These are phyloP conservation scores for Hypoxylon lenormandii DNA, from an alignment of 495 filamentous ascomycete genomes.

Conservation along the genomic window DNA sequence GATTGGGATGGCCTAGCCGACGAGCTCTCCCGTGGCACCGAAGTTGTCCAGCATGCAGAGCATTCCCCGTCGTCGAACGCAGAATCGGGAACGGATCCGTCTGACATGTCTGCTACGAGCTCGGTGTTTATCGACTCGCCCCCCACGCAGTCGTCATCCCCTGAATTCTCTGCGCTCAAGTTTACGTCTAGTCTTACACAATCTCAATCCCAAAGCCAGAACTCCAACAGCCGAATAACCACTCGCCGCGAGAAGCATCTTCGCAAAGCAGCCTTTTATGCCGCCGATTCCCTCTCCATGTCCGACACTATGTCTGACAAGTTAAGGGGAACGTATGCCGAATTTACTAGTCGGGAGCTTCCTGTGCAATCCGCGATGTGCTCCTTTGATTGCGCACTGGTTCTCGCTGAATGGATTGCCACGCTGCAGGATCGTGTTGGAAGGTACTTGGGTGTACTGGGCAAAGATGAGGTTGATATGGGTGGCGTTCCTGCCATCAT, in stretches of 20 bases:
- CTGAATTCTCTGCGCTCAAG: slow-evolving; percentile 60
- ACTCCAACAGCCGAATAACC: slow-evolving; percentile 49
- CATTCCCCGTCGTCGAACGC: slow-evolving; percentile 68
- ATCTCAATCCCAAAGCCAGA: slow-evolving; percentile 47
- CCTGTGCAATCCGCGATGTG: slow-evolving; percentile 93
- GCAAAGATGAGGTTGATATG: slow-evolving; percentile 81
- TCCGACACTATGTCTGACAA: slow-evolving; percentile 92
- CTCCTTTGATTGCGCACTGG: slow-evolving; percentile 94
- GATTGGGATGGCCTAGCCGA: slow-evolving; percentile 94
- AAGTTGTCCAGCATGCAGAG: slow-evolving; percentile 80
- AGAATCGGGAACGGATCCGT: slow-evolving; percentile 65
- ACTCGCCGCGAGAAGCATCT: slow-evolving; percentile 82
- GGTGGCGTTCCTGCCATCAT: slow-evolving; percentile 82
- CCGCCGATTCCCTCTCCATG: slow-evolving; percentile 90
- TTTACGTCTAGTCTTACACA: slow-evolving; percentile 42
- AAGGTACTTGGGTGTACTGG: slow-evolving; percentile 84
- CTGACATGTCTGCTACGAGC: slow-evolving; percentile 61
- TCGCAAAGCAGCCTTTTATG: slow-evolving; percentile 92
- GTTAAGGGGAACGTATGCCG: slow-evolving; percentile 85
- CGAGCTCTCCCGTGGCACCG: slow-evolving; percentile 82
- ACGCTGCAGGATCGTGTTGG: slow-evolving; percentile 96
- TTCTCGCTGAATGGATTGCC: slow-evolving; percentile 94
- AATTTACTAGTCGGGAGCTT: slow-evolving; percentile 87
- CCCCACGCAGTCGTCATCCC: slow-evolving; percentile 65
- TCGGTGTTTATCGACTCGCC: slow-evolving; percentile 68